Base-by-base conservation (phyloP, 2,329 filamentous ascomycete genomes). In the Colletotrichum sp. region DNA sequence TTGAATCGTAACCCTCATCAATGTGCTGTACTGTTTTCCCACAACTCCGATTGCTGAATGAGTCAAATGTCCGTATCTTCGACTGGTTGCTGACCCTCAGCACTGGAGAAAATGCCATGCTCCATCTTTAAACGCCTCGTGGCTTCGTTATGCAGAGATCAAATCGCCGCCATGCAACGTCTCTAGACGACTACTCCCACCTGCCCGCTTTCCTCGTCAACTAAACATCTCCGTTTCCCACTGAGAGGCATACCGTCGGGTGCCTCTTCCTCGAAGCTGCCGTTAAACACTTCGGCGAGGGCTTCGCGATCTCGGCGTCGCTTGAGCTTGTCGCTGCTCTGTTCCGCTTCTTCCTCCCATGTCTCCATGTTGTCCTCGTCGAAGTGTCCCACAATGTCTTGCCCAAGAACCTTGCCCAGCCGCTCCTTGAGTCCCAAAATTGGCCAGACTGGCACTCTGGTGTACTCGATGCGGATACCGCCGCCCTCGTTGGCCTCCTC, bases 391-490 rank as follows among this genome's bases (percentile, higher is more conserved):
- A 90, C 87, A 15, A 91, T 78, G 5, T 90, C 89, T 21, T 83
- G 81, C 9, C 90, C 90, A 0, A 92, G 82, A 5, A 89, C 90
- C 77, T 87, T 86, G 52, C 89, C 89, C 1, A 92, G 84, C 8
- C 90, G 87, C 80, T 92, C 90, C 75, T 88, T 88, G 8, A 92
- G 85, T 6, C 90, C 90, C 1, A 90, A 80, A 8, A 91, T 85
- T 0, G 90, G 90, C 89, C 89, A 92, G 30, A 89, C 85, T 0
- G 88, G 87, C 3, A 92, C 88, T 9, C 85, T 85, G 3, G 84
- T 84, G 79, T 89, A 88, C 39, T 87, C 84, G 24, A 92, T 88
- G 44, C 82, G 82, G 75, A 92, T 82, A 3, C 86, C 85, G 16
- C 86, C 85, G 15, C 80, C 75, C 5, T 82, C 64, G 16, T 81